Evolutionary conservation across 2,329 filamentous ascomycete species (phyloP).

Genomic region (Calonectria pteridis): DNA sequence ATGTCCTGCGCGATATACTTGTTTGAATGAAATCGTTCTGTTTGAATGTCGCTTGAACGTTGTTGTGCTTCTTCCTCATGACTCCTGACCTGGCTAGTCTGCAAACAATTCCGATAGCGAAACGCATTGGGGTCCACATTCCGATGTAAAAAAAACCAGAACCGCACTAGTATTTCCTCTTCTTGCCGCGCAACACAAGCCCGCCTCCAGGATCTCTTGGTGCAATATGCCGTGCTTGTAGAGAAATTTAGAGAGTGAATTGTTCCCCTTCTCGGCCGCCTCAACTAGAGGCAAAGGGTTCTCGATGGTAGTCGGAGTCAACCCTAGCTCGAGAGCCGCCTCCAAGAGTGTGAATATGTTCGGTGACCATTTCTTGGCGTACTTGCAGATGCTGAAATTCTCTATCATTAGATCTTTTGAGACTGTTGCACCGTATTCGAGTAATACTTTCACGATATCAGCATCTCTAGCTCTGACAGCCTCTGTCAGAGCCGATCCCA

Average conservation of each 20-base stretch:
- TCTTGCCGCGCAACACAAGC: neutral
- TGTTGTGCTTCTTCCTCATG: neutral
- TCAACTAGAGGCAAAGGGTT: neutral
- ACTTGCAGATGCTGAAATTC: neutral
- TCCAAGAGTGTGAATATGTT: neutral
- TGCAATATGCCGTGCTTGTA: neutral
- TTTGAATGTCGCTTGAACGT: neutral
- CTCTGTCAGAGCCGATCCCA: neutral
- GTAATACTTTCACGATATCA: neutral
- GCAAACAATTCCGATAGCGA: neutral
- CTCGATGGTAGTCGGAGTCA: neutral
- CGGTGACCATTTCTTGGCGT: neutral
- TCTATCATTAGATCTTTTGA: neutral
- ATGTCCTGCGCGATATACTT: neutral
- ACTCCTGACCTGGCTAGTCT: neutral
- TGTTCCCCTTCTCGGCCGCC: neutral
- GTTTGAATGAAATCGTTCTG: neutral
- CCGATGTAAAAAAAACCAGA: neutral
- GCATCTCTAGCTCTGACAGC: neutral
- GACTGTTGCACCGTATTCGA: neutral
- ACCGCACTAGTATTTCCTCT: neutral
- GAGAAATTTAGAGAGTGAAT: neutral
- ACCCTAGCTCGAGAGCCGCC: neutral
- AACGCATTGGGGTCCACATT: slow-evolving; percentile 1
- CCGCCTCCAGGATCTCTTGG: neutral